Evolutionary conservation across 225 moss, liverwort and hornwort species (phyloP), one percentile per base, ranked within the genome.

Genomic region (Neckera pumila): DNA sequence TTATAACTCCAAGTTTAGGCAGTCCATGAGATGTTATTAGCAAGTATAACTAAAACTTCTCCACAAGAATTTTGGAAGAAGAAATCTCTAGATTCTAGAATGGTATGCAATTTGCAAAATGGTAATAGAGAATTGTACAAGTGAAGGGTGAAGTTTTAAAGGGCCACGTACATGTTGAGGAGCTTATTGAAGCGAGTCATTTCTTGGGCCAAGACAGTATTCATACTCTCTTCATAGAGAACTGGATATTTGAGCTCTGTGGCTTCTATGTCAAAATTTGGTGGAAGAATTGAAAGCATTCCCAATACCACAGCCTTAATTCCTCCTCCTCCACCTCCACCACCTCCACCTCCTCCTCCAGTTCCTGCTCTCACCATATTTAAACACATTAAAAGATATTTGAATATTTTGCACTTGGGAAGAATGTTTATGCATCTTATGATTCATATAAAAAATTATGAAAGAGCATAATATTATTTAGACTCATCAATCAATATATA

Each of bases 131-230:
- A 6, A 61, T 31, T 47, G 31, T 2, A n/a, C 2, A 63, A 2
- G 23, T 25, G 25, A 49, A 47, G 49, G 33, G 19, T 64, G 16
- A 64, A 33, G 47, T 34, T 80, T 49, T n/a, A 16, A 23, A 71
- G 25, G 34, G 13, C 28, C 10, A 40, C 85, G 1, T 33, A 96
- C 98, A 54, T 96, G 36, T 94, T 94, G 16, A 95, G 92, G 40
- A 98, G 86, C 84, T 97, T 98, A 83, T 98, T 98, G 78, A 97
- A 98, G 58, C 97, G 93, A 22, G 98, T 97, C 98, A 98, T 98
- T 89, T 98, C 98, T 91, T 98, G 98, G 59, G 92, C 94, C 38
- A 98, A 91, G 31, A 98, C 96, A 7, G 95, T 97, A 88, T 98
- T 97, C 98, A 98, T 98, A 61, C 98, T 97, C 89, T 98, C 98